Percentiles rank a stretch among this genome's conserved stretches.
phyloP scores from a whole-genome alignment of 805 yeast genomes.

The Ogataea minuta region DNA sequence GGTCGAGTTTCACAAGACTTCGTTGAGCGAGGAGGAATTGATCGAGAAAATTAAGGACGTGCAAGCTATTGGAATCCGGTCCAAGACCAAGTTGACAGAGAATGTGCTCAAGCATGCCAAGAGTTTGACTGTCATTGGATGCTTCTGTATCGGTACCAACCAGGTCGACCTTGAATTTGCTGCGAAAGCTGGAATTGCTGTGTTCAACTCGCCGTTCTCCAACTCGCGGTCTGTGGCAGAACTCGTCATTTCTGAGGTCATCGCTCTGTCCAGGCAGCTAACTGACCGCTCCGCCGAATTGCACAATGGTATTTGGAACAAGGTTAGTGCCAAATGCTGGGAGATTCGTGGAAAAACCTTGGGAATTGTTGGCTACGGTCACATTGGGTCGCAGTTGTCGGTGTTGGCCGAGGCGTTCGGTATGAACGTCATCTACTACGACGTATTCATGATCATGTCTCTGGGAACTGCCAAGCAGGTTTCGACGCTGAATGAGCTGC shows the following conservation, averaged over 20 bases:
- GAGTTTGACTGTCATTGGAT: constrained; percentile 87
- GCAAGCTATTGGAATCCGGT: constrained; percentile 97
- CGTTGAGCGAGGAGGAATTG: constrained; percentile 88
- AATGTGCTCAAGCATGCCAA: constrained; percentile 80
- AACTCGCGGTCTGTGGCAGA: constrained; percentile 99
- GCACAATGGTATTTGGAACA: constrained; percentile 98
- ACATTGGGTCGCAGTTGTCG: constrained; percentile 94
- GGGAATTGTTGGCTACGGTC: constrained; percentile 97
- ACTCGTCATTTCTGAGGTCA: constrained; percentile 91
- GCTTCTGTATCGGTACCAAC: constrained; percentile 99
- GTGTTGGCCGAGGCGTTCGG: constrained; percentile 98
- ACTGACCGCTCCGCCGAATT: constrained; percentile 96
- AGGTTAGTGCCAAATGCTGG: constrained; percentile 94
- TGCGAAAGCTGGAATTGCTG: constrained; percentile 90
- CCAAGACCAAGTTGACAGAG: constrained; percentile 86
- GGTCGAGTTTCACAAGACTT: constrained; percentile 88
- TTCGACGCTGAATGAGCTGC: constrained; percentile 75
- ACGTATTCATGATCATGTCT: constrained; percentile 89
- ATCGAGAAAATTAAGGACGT: constrained; percentile 91
- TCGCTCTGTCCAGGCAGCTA: constrained; percentile 90
- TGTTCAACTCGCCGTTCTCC: constrained; percentile 89
- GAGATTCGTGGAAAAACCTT: constrained; percentile 98
- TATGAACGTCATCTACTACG: constrained; percentile 93
- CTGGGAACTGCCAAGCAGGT: constrained; percentile 97
- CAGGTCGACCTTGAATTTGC: constrained; percentile 94